These are phyloP conservation scores for Teunomyces panamensis DNA, from an alignment of 805 yeast genomes.

Conservation along the genomic window DNA sequence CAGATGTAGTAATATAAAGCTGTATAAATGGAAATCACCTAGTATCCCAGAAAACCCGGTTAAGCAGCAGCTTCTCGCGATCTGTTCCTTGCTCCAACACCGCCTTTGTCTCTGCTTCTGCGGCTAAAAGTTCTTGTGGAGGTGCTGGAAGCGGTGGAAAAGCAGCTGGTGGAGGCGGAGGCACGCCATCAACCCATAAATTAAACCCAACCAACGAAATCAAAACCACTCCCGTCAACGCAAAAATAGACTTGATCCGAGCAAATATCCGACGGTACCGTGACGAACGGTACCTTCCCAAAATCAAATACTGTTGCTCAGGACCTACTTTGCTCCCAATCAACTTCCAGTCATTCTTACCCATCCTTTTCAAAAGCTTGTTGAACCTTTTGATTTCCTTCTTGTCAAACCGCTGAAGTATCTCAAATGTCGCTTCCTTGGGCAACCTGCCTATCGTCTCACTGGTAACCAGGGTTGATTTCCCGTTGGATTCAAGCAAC, in stretches of 20 bases:
- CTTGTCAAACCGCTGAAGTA: conserved; percentile 36
- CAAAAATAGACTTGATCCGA: conserved; percentile 19
- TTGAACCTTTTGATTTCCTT: conserved; percentile 31
- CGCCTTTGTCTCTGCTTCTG: neutral
- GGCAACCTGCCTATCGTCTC: conserved; percentile 42
- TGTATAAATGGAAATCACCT: neutral
- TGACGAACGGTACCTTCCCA: conserved; percentile 6
- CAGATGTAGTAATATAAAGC: conserved; percentile 1
- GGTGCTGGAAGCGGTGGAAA: neutral
- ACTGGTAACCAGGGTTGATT: conserved; percentile 24
- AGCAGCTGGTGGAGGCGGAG: neutral
- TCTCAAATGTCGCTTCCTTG: conserved; percentile 40
- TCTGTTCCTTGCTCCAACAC: neutral
- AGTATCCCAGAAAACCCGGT: neutral
- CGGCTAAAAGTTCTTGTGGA: neutral
- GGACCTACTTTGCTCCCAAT: conserved; percentile 44
- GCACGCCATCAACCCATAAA: conserved; percentile 18
- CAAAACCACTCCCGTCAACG: conserved; percentile 25
- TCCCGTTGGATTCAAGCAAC: conserved; percentile 34
- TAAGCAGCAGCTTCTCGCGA: neutral
- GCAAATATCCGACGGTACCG: conserved; percentile 3
- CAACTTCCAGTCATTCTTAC: conserved; percentile 50
- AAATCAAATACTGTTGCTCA: conserved; percentile 10
- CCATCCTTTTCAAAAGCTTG: conserved; percentile 39
- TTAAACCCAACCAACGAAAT: conserved; percentile 21